Base-by-base conservation (phyloP, 768 basidiomycete species). In the Collybiopsis luxurians region DNA sequence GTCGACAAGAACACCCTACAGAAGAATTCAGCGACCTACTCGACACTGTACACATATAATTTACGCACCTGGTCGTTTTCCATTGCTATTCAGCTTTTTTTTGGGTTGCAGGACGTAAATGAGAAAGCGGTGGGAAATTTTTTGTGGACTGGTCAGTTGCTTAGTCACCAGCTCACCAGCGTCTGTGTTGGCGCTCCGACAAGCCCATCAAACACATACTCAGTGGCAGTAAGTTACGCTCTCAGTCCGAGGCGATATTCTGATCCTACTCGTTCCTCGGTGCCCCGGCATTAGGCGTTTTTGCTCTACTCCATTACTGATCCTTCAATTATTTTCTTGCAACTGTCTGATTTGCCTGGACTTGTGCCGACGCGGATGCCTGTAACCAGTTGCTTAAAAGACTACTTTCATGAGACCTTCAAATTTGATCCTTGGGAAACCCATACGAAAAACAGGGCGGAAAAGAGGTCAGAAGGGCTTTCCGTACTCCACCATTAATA, bases 1-100 rank as follows among this genome's bases (percentile, higher is more conserved):
- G 83, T 98, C 97, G 71, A 99, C 97, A 74, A 99, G 95, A 73
- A 92, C 82, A 78, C 97, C 96, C 92, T 97, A 60, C 39, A 63
- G 12, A 28, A 56, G 36, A 17, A 30, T 26, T 59, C 9, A 57
- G 23, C 28, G n/a, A n/a, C n/a, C n/a, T n/a, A n/a, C n/a, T n/a
- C n/a, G n/a, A n/a, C n/a, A n/a, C n/a, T n/a, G n/a, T n/a, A n/a
- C n/a, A n/a, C n/a, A n/a, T n/a, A n/a, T n/a, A n/a, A n/a, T n/a
- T 2, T 19, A 74, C 86, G 60, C 69, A 90, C 91, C 77, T 87
- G 84, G 73, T 92, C 91, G 89, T 93, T 93, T 85, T 93, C 90
- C 91, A 93, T 93, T 73, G 23, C 54, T 45, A 38, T 17, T 23
- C 9, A 26, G 27, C 19, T 45, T 28, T 44, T 46, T 46, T n/a